A percentile compares a stretch with the other conserved stretches of the same genome.
phyloP scores from a whole-genome alignment of 208 protist genomes.

The Leptomonas seymouri region DNA sequence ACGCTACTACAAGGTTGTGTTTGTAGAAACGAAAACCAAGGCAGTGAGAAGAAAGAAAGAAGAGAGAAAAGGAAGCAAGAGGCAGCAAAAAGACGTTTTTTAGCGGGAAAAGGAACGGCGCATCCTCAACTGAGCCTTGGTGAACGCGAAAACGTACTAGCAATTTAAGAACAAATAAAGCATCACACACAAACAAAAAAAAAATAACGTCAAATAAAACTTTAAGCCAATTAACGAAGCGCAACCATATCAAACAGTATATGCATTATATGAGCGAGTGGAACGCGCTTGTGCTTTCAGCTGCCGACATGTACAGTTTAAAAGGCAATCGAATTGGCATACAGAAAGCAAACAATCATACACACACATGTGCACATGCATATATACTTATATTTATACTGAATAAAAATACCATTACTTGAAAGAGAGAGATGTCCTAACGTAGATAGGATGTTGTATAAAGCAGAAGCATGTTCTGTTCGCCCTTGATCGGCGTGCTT shows the following conservation, averaged over 20 bases:
- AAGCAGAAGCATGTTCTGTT: constrained; percentile 11
- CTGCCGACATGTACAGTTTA: neutral
- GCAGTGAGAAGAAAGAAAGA: constrained; percentile 5
- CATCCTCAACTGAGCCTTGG: constrained; percentile 7
- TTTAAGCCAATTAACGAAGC: neutral
- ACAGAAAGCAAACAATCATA: neutral
- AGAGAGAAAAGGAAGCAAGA: constrained; percentile 2
- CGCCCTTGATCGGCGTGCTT: constrained; percentile 2
- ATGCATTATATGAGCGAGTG: constrained; percentile 13
- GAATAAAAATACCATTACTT: neutral
- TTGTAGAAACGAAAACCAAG: neutral
- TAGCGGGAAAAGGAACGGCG: constrained; percentile 24
- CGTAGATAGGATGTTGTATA: constrained; percentile 3
- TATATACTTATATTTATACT: constrained; percentile 5
- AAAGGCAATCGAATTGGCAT: constrained; percentile 1
- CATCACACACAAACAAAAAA: constrained; percentile 16
- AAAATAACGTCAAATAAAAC: too few relatives aligned
- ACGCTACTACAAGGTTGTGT: constrained; percentile 7
- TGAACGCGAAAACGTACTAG: constrained; percentile 1
- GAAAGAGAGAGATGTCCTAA: neutral
- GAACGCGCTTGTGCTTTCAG: neutral
- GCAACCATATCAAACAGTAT: constrained; percentile 2
- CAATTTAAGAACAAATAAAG: neutral
- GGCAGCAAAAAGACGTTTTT: neutral
- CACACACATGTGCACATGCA: neutral